Percentiles rank a stretch among this genome's conserved stretches.
These are phyloP conservation scores for Metarhizium robertsii DNA, from an alignment of 2,329 filamentous ascomycete genomes.

Conservation along the genomic window DNA sequence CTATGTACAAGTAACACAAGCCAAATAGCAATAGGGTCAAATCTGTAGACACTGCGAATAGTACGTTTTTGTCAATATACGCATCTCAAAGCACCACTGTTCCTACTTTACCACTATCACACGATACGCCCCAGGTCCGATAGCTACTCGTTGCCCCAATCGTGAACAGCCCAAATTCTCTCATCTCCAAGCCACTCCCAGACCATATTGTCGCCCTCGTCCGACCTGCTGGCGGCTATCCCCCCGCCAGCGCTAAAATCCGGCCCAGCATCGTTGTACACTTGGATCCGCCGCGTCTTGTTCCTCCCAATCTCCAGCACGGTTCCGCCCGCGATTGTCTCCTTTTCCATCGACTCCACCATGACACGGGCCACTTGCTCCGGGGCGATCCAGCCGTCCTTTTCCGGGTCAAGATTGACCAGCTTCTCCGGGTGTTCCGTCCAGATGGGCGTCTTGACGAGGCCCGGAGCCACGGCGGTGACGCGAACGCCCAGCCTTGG, in stretches of 20 bases:
- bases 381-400: constrained; percentile 31
- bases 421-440: constrained; percentile 34
- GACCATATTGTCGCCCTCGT: constrained; percentile 17
- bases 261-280: constrained; percentile 30
- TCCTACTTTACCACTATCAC: too few relatives aligned
- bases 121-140: too few relatives aligned
- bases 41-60: too few relatives aligned
- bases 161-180: neutral
- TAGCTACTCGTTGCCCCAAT: neutral
- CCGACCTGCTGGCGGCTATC: constrained; percentile 17
- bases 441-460: constrained; percentile 36
- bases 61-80: too few relatives aligned
- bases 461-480: constrained; percentile 33
- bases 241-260: constrained; percentile 16
- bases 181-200: constrained; percentile 10
- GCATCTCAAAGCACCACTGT: too few relatives aligned
- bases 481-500: constrained; percentile 25
- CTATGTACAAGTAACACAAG: too few relatives aligned
- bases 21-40: too few relatives aligned
- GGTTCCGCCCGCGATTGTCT: constrained; percentile 26
- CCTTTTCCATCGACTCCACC: constrained; percentile 27
- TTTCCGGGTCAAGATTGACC: constrained; percentile 20
- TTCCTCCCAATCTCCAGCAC: constrained; percentile 30
- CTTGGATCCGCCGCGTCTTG: constrained; percentile 21
- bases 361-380: constrained; percentile 34